These are phyloP conservation scores for Chalara sp. DNA, from an alignment of 2,329 filamentous ascomycete genomes.

Conservation along the genomic window DNA sequence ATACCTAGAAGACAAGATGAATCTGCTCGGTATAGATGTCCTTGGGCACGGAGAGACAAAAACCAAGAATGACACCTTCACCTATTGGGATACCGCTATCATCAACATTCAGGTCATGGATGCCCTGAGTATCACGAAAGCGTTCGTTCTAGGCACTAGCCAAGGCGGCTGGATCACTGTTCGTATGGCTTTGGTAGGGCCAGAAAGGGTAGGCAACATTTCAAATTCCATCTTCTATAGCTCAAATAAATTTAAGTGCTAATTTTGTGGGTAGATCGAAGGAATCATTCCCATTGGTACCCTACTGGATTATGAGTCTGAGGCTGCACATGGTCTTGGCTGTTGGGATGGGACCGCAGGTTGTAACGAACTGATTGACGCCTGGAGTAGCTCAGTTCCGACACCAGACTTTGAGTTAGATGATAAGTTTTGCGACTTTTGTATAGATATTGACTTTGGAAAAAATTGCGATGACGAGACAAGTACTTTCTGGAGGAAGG, in stretches of 20 bases:
- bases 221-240: too few species aligned
- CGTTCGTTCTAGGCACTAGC: conserved; percentile 43
- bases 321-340: conserved; percentile 36
- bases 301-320: conserved; percentile 47
- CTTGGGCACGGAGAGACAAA: conserved; percentile 44
- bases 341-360: conserved; percentile 42
- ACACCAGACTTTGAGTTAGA: conserved; percentile 42
- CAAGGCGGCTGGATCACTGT: conserved; percentile 46
- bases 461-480: conserved; percentile 30
- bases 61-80: conserved; percentile 37
- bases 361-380: conserved; percentile 32
- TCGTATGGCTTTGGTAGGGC: conserved; percentile 44
- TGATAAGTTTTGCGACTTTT: conserved; percentile 38
- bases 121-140: conserved; percentile 38
- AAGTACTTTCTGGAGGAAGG: conserved; percentile 38
- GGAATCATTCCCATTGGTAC: conserved; percentile 43
- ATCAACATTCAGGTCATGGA: conserved; percentile 52
- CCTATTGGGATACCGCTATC: conserved; percentile 47
- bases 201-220: too few species aligned
- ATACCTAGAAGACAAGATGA: conserved; percentile 34
- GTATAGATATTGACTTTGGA: conserved; percentile 40
- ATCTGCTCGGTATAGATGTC: conserved; percentile 45
- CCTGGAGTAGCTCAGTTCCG: conserved; percentile 30
- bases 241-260: too few species aligned
- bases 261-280: too few species aligned